A percentile compares a stretch with the other conserved stretches of the same genome.
phyloP scores from a whole-genome alignment of 768 basidiomycete genomes.

The Astraeus odoratus region DNA sequence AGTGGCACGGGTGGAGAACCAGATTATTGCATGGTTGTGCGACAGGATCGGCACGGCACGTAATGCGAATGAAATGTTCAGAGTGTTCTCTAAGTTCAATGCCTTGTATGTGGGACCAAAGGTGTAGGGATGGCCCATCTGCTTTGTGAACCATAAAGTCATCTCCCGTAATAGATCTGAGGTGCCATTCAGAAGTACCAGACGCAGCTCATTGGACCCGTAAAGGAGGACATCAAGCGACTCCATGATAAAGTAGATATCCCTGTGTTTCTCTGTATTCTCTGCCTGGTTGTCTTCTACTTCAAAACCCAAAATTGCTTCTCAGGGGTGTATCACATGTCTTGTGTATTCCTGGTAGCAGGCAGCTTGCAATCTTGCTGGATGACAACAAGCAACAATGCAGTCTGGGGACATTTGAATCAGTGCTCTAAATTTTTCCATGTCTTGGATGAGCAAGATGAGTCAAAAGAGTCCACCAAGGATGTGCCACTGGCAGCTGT shows the following conservation, averaged over 20 bases:
- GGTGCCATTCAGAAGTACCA: conserved; percentile 99
- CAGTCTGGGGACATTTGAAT: too few species aligned
- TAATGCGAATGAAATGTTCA: conserved; percentile 99
- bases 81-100: conserved; percentile 98
- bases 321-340: conserved; percentile 97
- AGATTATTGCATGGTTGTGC: conserved; percentile 89
- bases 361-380: too few species aligned
- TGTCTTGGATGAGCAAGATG: too few species aligned
- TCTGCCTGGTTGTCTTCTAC: conserved; percentile 30
- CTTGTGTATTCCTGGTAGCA: conserved; percentile 97
- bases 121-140: conserved; percentile 36
- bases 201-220: conserved; percentile 96
- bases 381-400: too few species aligned
- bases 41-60: conserved; percentile 91
- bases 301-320: conserved; percentile 96
- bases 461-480: too few species aligned
- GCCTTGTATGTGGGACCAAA: conserved; percentile 93
- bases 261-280: neutral
- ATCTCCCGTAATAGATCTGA: conserved; percentile 54
- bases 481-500: too few species aligned
- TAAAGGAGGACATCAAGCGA: conserved; percentile 95
- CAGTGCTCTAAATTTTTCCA: too few species aligned
- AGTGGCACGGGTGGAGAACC: conserved; percentile 95
- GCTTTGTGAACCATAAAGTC: neutral
- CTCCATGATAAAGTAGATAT: conserved; percentile 78